Evolutionary conservation across 139 green algal genomes (phyloP).

Genomic region (Chlamydomonas sp.): DNA sequence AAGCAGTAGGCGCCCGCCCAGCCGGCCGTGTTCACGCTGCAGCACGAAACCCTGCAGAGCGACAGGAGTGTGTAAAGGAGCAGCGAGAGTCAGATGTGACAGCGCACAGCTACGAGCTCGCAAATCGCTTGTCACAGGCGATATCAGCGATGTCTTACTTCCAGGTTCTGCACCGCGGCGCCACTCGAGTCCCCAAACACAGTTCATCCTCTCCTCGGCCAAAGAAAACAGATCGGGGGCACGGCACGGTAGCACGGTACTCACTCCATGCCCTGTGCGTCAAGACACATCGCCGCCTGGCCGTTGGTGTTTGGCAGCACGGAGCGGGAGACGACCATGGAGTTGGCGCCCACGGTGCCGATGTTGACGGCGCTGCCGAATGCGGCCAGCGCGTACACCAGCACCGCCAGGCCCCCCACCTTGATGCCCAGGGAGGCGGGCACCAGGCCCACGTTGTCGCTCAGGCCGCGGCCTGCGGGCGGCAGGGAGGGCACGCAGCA

Average conservation of each 20-base stretch:
- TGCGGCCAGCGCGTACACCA: conserved; percentile 1
- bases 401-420: neutral
- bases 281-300: neutral
- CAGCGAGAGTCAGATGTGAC: neutral
- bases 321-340: neutral
- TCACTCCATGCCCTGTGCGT: neutral
- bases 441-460: conserved; percentile 30
- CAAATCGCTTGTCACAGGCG: too few species aligned
- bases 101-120: too few species aligned
- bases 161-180: too few species aligned
- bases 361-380: conserved; percentile 15
- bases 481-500: too few species aligned
- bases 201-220: too few species aligned
- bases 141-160: too few species aligned
- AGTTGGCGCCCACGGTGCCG: neutral
- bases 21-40: neutral
- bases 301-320: too few species aligned
- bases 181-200: too few species aligned
- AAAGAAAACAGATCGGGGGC: too few species aligned
- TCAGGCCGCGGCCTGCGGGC: conserved; percentile 19
- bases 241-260: too few species aligned
- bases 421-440: conserved; percentile 30
- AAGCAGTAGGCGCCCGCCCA: conserved; percentile 15
- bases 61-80: neutral
- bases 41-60: conserved; percentile 7